These are phyloP conservation scores for Chrysopogon serrulatus DNA, from an alignment of 176 grass and related monocot species.

Conservation along the genomic window DNA sequence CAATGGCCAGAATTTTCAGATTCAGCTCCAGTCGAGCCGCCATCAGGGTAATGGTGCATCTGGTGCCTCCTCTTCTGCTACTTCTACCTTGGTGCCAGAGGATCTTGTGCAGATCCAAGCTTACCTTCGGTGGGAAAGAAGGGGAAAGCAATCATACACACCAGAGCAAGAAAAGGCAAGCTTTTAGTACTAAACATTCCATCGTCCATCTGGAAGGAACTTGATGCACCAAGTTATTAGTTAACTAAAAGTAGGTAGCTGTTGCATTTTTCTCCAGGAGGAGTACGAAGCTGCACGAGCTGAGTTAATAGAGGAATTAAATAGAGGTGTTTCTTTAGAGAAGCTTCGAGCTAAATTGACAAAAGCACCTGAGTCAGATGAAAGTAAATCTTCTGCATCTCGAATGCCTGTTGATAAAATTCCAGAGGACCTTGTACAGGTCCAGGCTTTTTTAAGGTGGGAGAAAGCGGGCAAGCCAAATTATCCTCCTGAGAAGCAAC, in stretches of 20 bases:
- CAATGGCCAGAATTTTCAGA: conserved; percentile 86
- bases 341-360: conserved; percentile 73
- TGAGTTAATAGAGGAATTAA: conserved; percentile 81
- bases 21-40: conserved; percentile 31
- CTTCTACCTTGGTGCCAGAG: conserved; percentile 61
- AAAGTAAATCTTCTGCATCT: conserved; percentile 25
- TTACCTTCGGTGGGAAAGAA: conserved; percentile 96
- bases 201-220: conserved; percentile 16
- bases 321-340: conserved; percentile 62
- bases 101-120: conserved; percentile 98
- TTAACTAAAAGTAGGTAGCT: not conserved
- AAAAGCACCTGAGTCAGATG: conserved; percentile 54
- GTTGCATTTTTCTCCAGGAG: conserved; percentile 45
- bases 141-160: conserved; percentile 83
- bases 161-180: conserved; percentile 85
- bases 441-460: conserved; percentile 89
- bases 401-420: conserved; percentile 27
- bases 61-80: conserved; percentile 36
- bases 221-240: not conserved
- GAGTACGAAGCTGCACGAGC: conserved; percentile 92
- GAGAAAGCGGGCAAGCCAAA: conserved; percentile 95
- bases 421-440: conserved; percentile 77
- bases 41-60: conserved; percentile 36
- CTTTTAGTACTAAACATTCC: not conserved
- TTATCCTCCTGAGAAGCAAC: conserved; percentile 76